Evolutionary conservation across 768 basidiomycete genomes (phyloP), one percentile per base, ranked within the genome.

Genomic region (Tylopilus vinaceipallidus): DNA sequence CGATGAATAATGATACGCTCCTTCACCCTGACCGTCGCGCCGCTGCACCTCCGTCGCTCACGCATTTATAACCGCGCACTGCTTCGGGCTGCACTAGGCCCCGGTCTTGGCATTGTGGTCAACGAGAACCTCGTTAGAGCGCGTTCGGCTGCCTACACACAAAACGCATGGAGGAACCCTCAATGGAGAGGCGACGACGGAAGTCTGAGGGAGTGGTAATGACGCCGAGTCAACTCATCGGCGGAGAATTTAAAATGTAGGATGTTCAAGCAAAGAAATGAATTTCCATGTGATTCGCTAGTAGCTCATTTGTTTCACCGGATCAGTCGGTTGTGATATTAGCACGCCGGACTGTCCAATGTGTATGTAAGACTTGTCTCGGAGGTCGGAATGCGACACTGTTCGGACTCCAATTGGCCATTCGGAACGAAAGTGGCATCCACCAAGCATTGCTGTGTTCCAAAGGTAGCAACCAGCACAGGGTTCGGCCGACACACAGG

Each of bases 71-170:
- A 42, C 34, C 11, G 30, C n/a, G 27, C 44, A 24, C 54, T 6
- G 55, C 54, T n/a, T 45, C 34, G 56, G 47, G 9, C 7, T 12
- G 12, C 10, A 4, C 8, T 17, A 77, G 82, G 74, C 0, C 75
- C 79, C 11, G 84, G 84, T 7, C 69, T 86, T 7, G 85, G 84
- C 6, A 78, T 86, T 27, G 67, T 76, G 40, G 74, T 87, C 49
- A 77, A 88, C 55, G 85, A 86, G 62, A 62, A 61, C 10, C 60
- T 83, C 12, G 80, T 88, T 11, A 53, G 72, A 32, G 61, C 68
- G 16, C 50, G 55, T 9, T 52, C 62, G 43, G 49, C 29, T 16
- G 49, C 23, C 49, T 47, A 58, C 13, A 40, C 45, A 24, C 45
- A 13, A 38, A 62, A 58, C 2, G 50, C 56, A 20, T 66, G 56